Evolutionary conservation across 108 stramenopile species (phyloP).

Genomic region (Nannochloropsis salina): DNA sequence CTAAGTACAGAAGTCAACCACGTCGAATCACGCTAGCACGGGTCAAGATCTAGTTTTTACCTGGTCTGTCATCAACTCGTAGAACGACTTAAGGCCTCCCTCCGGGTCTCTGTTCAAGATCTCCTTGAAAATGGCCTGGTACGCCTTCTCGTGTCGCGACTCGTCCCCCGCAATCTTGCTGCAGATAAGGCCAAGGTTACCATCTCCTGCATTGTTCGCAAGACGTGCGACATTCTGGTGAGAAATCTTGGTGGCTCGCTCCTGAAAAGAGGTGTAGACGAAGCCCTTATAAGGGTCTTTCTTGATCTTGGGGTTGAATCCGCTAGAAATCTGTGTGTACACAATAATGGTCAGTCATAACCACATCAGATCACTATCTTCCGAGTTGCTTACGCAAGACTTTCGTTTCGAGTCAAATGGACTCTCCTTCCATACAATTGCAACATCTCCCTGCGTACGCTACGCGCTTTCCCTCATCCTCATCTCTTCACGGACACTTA

Average conservation of each 20-base stretch:
- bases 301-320: constrained; percentile 75
- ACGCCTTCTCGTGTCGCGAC: constrained; percentile 83
- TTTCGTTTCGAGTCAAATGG: too few relatives aligned
- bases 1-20: too few relatives aligned
- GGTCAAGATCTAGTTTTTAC: neutral
- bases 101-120: constrained; percentile 76
- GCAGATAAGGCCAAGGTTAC: constrained; percentile 65
- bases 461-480: neutral
- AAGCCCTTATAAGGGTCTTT: constrained; percentile 89
- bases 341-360: neutral
- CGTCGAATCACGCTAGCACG: too few relatives aligned
- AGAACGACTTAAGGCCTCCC: constrained; percentile 69
- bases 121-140: constrained; percentile 70
- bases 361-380: neutral
- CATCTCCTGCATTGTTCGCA: constrained; percentile 66
- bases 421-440: too few relatives aligned
- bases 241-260: constrained; percentile 79
- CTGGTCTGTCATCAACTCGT: constrained; percentile 77
- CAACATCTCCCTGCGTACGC: neutral
- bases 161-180: constrained; percentile 85
- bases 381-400: neutral
- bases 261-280: constrained; percentile 87
- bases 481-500: neutral
- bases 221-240: constrained; percentile 74
- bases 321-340: constrained; percentile 61